Conservation (phyloP, 2,329 filamentous ascomycete species). For the Colletotrichum melonis region DNA sequence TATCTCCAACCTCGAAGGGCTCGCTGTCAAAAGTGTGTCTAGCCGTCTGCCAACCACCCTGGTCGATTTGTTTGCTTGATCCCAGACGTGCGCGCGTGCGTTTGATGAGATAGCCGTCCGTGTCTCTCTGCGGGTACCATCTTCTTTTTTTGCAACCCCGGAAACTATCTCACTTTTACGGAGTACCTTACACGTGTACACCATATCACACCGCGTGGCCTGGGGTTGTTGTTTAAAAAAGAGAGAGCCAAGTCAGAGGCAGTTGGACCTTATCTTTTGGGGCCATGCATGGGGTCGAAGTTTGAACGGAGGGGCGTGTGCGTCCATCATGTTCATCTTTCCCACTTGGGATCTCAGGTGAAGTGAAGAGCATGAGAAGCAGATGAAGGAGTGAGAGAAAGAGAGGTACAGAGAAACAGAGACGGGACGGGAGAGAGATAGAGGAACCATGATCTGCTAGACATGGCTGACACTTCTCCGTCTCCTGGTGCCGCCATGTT, state of each 20-base stretch:
- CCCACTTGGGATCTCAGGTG: not conserved
- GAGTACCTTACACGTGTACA: not conserved
- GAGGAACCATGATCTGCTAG: not conserved
- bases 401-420: not conserved
- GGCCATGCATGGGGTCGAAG: not conserved
- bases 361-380: not conserved
- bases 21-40: not conserved
- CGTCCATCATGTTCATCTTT: not conserved
- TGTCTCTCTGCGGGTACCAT: not conserved
- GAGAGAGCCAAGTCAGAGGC: not conserved
- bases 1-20: not conserved
- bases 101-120: not conserved
- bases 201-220: not conserved
- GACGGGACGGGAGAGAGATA: not conserved
- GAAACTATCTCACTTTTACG: not conserved
- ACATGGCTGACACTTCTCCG: not conserved
- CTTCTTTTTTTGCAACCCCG: not conserved
- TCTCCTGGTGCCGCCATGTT: not conserved
- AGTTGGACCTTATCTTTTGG: conserved; percentile 2
- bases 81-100: not conserved
- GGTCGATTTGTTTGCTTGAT: not conserved
- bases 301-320: not conserved
- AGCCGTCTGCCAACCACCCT: not conserved
- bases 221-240: not conserved
- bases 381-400: too few species aligned